Conservation (phyloP, 2,329 filamentous ascomycete genomes). For the Colletotrichum magnum region DNA sequence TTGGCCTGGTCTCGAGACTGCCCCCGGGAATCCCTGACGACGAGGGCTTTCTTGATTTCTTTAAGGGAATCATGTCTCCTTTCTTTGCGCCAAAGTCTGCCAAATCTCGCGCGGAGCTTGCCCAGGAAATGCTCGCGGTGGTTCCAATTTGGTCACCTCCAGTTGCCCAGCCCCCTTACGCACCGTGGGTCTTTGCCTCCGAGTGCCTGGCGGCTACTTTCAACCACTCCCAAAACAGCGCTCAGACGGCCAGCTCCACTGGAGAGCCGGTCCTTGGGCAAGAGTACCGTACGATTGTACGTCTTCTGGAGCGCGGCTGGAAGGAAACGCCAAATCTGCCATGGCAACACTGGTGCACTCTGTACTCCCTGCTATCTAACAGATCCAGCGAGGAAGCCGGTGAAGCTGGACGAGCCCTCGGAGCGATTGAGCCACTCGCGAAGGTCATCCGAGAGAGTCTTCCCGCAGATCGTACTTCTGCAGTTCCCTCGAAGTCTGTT, state of each 20-base stretch:
- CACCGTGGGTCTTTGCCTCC: conserved; percentile 67
- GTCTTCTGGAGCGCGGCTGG: conserved; percentile 76
- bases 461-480: conserved; percentile 40
- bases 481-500: conserved; percentile 47
- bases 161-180: conserved; percentile 61
- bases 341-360: conserved; percentile 61
- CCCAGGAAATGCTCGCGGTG: conserved; percentile 65
- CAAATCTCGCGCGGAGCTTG: conserved; percentile 61
- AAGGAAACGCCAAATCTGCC: conserved; percentile 63
- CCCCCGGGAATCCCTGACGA: conserved; percentile 64
- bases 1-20: conserved; percentile 70
- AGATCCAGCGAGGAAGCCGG: conserved; percentile 75
- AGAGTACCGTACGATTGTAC: conserved; percentile 78
- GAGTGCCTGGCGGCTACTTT: conserved; percentile 44
- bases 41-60: conserved; percentile 59
- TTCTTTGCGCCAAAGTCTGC: conserved; percentile 68
- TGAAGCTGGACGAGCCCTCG: conserved; percentile 75
- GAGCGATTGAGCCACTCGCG: conserved; percentile 80
- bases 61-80: conserved; percentile 68
- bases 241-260: conserved; percentile 55
- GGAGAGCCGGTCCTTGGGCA: conserved; percentile 69
- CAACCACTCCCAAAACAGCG: conserved; percentile 56
- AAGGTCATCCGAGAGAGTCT: conserved; percentile 63
- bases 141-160: conserved; percentile 53
- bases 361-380: conserved; percentile 71